Evolutionary conservation across 306 rosid species (phyloP).

Genomic region (Oemleria cerasiformis): DNA sequence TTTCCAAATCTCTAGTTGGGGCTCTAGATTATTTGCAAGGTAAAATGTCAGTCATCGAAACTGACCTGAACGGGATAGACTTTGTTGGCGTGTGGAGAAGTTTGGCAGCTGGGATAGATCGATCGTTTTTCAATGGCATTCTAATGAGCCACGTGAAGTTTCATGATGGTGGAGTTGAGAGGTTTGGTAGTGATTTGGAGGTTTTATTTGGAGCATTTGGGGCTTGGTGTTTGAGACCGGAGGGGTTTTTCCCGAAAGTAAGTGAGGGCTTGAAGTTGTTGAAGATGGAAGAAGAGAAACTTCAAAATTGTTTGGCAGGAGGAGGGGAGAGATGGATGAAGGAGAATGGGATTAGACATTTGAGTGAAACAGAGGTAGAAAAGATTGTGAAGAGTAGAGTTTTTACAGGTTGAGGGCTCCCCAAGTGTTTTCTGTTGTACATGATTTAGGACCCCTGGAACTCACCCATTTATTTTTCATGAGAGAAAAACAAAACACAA

Average conservation of each 20-base stretch:
- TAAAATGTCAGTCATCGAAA: conserved; percentile 59
- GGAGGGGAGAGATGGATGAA: conserved; percentile 70
- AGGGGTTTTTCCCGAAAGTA: conserved; percentile 74
- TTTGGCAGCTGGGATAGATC: conserved; percentile 75
- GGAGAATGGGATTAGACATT: conserved; percentile 53
- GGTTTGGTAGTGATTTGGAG: conserved; percentile 62
- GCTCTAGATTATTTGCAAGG: conserved; percentile 73
- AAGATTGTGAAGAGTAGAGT: conserved; percentile 67
- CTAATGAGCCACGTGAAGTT: conserved; percentile 64
- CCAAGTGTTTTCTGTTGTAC: conserved; percentile 26
- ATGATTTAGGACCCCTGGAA: conserved; percentile 31
- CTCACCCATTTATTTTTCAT: conserved; percentile 32
- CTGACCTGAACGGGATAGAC: conserved; percentile 57
- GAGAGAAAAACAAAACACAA: conserved; percentile 19
- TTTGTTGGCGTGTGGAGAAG: conserved; percentile 86
- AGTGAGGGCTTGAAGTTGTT: conserved; percentile 72
- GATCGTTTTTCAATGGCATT: conserved; percentile 48
- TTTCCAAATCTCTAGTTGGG: conserved; percentile 62
- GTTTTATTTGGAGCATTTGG: conserved; percentile 79
- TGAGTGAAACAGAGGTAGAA: conserved; percentile 57
- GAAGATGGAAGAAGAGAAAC: conserved; percentile 54
- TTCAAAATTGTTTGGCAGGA: conserved; percentile 42
- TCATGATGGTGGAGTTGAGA: conserved; percentile 57
- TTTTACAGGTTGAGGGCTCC: conserved; percentile 41
- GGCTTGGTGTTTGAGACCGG: conserved; percentile 85